Evolutionary conservation across 108 stramenopile genomes (phyloP).

Genomic region (Cyclotella atomus): DNA sequence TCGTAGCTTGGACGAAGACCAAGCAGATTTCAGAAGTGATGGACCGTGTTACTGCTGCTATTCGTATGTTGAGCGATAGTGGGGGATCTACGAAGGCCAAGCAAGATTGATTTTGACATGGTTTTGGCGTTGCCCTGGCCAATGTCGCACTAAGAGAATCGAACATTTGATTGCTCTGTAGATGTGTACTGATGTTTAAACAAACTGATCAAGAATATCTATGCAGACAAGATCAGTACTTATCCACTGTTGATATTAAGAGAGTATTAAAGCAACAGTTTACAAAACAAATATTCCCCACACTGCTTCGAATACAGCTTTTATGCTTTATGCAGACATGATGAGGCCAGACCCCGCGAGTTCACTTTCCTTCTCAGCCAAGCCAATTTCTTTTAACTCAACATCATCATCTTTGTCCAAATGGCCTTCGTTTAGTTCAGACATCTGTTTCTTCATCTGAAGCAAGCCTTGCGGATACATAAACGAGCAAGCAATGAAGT

Average conservation of each 20-base stretch:
- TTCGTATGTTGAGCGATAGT: constrained; percentile 47
- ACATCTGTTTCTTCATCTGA: constrained; percentile 20
- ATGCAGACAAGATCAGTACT: no score
- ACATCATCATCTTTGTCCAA: not conserved
- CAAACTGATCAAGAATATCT: no score
- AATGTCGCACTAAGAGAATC: no score
- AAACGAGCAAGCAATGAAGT: constrained; percentile 16
- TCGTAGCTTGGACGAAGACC: constrained; percentile 81
- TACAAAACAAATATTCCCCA: no score
- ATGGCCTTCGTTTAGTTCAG: not conserved
- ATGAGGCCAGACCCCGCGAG: not conserved
- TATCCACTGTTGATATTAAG: no score
- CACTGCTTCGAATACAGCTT: no score
- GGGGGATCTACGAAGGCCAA: constrained; percentile 40
- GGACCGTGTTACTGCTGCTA: constrained; percentile 53
- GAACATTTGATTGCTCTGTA: no score
- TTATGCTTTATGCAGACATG: not conserved
- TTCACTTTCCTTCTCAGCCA: not conserved
- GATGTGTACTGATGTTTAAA: no score
- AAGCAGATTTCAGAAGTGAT: constrained; percentile 69
- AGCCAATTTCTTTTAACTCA: not conserved
- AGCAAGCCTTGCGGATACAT: constrained; percentile 22
- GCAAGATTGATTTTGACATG: not conserved
- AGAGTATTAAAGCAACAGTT: no score
- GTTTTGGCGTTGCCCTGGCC: no score